Evolutionary conservation across 345 rosid species (phyloP).

Genomic region (Sapria himalayana): DNA sequence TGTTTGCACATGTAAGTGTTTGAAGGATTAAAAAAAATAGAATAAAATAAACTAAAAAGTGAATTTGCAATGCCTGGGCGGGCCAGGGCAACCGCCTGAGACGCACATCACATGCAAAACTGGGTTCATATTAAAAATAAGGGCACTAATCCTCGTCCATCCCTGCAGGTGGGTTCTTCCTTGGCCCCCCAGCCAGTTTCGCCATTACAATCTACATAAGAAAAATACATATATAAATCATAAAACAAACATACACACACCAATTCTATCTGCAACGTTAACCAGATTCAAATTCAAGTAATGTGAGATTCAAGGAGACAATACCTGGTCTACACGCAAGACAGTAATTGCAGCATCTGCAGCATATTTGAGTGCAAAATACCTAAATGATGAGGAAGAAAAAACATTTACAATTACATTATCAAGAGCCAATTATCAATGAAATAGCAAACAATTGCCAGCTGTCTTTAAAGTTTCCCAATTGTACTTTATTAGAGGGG

Average conservation of each 20-base stretch:
- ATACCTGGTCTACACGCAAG: constrained; percentile 90
- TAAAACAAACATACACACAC: background rate
- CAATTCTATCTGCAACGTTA: background rate
- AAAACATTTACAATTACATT: too few relatives aligned
- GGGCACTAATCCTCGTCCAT: constrained; percentile 59
- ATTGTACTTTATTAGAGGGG: too few relatives aligned
- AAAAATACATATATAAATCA: constrained; percentile 5
- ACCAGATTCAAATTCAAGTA: background rate
- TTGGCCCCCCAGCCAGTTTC: constrained; percentile 91
- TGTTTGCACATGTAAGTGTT: too few relatives aligned
- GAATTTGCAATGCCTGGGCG: too few relatives aligned
- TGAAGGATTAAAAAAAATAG: too few relatives aligned
- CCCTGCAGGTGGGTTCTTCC: constrained; percentile 48
- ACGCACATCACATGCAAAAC: too few relatives aligned
- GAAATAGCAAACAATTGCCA: too few relatives aligned
- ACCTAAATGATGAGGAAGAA: constrained; percentile 16
- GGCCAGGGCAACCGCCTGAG: too few relatives aligned
- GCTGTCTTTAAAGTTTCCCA: too few relatives aligned
- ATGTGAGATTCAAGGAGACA: background rate
- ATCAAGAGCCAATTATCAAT: too few relatives aligned
- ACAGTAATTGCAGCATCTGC: constrained; percentile 97
- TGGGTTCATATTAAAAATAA: too few relatives aligned
- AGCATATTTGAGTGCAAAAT: constrained; percentile 81
- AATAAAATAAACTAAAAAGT: too few relatives aligned
- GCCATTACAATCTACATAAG: constrained; percentile 71